These are phyloP conservation scores for Aphanomyces stellatus DNA, from an alignment of 352 stramenopile genomes.

Conservation along the genomic window DNA sequence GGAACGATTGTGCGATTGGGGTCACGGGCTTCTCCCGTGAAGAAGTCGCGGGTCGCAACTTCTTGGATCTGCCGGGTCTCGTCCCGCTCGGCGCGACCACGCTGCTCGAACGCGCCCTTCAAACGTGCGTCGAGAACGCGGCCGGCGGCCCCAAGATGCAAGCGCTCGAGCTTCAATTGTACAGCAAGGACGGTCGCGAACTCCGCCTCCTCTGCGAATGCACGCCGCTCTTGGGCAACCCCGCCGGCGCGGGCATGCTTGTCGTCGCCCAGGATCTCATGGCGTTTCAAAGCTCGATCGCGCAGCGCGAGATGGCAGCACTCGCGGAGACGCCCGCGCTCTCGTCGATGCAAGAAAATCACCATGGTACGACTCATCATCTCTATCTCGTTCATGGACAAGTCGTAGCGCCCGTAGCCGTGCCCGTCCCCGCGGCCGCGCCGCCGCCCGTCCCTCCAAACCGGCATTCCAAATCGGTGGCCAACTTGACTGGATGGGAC, in stretches of 20 bases:
- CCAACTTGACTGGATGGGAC: constrained; percentile 69
- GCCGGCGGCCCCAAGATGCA: neutral
- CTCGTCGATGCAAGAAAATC: neutral
- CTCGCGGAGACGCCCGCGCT: constrained; percentile 14
- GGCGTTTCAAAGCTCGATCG: neutral
- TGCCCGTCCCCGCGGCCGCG: neutral
- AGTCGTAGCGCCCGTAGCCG: neutral
- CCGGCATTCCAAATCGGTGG: constrained; percentile 24
- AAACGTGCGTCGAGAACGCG: constrained; percentile 20
- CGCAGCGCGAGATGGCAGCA: constrained; percentile 12
- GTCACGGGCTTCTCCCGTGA: constrained; percentile 67
- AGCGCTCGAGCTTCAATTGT: constrained; percentile 34
- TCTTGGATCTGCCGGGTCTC: constrained; percentile 64
- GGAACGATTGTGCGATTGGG: constrained; percentile 73
- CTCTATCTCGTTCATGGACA: too few relatives aligned
- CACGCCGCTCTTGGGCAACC: constrained; percentile 63
- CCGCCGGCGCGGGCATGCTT: constrained; percentile 68
- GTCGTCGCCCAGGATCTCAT: constrained; percentile 66
- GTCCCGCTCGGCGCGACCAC: constrained; percentile 46
- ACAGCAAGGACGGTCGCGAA: constrained; percentile 47
- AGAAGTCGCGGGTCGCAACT: constrained; percentile 65
- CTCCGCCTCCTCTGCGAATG: constrained; percentile 60
- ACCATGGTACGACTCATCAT: too few relatives aligned
- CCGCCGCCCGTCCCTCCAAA: neutral
- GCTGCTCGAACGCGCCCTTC: constrained; percentile 47